These are phyloP conservation scores for Penicillium brasilianum DNA, from an alignment of 2,329 filamentous ascomycete genomes.

Conservation along the genomic window DNA sequence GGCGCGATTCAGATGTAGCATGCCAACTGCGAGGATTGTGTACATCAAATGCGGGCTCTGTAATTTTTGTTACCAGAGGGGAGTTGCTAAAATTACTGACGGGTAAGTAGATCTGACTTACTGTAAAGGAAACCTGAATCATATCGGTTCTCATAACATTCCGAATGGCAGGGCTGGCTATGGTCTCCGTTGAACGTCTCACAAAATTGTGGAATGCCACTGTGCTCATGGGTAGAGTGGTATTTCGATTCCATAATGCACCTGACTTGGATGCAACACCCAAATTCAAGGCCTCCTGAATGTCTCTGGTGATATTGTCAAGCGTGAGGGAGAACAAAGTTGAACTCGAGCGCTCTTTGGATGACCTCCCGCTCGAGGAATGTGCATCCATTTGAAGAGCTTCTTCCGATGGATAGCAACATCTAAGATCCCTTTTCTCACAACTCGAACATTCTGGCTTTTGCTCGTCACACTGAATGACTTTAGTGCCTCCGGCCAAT, in stretches of 20 bases:
- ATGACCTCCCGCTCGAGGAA: neutral
- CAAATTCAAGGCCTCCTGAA: slow-evolving; percentile 17
- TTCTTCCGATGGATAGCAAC: slow-evolving; percentile 24
- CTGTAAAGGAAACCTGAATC: slow-evolving; percentile 33
- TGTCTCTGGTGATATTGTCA: slow-evolving; percentile 18
- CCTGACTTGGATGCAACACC: slow-evolving; percentile 2
- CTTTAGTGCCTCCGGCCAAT: neutral
- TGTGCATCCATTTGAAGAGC: neutral
- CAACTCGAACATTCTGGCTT: slow-evolving; percentile 36
- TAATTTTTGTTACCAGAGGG: neutral
- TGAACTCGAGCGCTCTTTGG: neutral
- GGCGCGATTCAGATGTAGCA: slow-evolving; percentile 35
- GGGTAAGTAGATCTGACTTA: slow-evolving; percentile 1
- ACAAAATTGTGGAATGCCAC: slow-evolving; percentile 32
- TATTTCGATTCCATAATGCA: neutral
- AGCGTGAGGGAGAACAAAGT: slow-evolving; percentile 25
- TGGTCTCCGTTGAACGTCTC: slow-evolving; percentile 18
- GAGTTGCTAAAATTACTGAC: neutral
- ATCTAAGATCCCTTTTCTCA: slow-evolving; percentile 29
- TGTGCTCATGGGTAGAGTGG: slow-evolving; percentile 14
- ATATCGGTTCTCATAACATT: slow-evolving; percentile 33
- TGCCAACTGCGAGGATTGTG: slow-evolving; percentile 36
- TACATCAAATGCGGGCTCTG: slow-evolving; percentile 40
- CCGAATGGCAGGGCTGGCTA: slow-evolving; percentile 19
- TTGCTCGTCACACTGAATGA: slow-evolving; percentile 37